These are phyloP conservation scores for Nicotiana noctiflora DNA, from an alignment of 257 asterid genomes.

Conservation along the genomic window DNA sequence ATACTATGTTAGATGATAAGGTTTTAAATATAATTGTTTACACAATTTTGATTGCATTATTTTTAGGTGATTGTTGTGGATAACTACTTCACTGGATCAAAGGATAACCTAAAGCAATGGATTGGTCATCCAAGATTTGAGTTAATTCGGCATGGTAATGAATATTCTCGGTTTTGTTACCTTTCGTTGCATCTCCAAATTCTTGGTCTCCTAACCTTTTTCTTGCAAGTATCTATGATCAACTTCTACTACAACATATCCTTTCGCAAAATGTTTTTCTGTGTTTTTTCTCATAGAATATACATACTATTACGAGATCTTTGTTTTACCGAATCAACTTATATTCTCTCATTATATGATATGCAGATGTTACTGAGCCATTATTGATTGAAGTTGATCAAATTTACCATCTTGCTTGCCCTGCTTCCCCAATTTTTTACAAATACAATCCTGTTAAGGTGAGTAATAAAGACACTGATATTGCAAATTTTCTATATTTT, in stretches of 20 bases:
- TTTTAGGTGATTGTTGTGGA: conserved; percentile 83
- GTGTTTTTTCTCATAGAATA: not conserved
- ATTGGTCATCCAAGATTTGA: conserved; percentile 96
- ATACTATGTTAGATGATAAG: not conserved
- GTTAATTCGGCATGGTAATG: conserved; percentile 89
- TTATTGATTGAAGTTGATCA: conserved; percentile 83
- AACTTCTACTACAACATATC: not conserved
- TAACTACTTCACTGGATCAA: conserved; percentile 95
- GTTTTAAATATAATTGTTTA: not conserved
- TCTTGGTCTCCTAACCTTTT: no score
- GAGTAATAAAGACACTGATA: conserved; percentile 2
- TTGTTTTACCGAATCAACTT: not conserved
- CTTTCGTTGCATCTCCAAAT: not conserved
- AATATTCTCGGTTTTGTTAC: not conserved
- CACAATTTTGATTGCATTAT: not conserved
- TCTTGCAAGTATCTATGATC: no score
- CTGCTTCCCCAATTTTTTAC: conserved; percentile 98
- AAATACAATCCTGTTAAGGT: conserved; percentile 97
- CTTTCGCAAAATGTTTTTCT: not conserved
- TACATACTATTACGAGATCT: not conserved
- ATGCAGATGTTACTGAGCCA: conserved; percentile 83
- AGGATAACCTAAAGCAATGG: conserved; percentile 90
- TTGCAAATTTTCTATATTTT: not conserved
- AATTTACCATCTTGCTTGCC: conserved; percentile 98
- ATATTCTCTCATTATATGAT: not conserved